These are phyloP conservation scores for Triticum timopheevii DNA, from an alignment of 176 grass and related monocot genomes.

Conservation along the genomic window DNA sequence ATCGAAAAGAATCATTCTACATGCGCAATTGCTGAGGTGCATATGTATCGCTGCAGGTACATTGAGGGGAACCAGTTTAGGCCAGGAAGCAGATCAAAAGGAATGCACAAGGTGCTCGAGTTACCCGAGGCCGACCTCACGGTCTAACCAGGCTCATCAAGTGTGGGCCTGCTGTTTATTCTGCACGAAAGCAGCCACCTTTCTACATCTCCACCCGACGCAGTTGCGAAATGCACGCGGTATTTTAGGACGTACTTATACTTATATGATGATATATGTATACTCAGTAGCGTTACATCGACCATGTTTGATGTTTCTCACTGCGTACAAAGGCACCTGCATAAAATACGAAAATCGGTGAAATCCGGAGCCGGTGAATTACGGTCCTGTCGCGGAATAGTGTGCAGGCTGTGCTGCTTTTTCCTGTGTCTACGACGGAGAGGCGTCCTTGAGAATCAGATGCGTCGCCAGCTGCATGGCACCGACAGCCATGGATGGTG, in stretches of 20 bases:
- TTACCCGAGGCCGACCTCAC: constrained; percentile 69
- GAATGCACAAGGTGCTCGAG: constrained; percentile 87
- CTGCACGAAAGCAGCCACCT: background rate
- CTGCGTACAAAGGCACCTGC: background rate
- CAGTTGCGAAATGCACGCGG: background rate
- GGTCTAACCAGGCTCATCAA: constrained; percentile 41
- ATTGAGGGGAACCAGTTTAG: constrained; percentile 93
- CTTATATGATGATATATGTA: constrained; percentile 16
- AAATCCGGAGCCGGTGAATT: background rate
- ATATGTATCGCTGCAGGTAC: constrained; percentile 45
- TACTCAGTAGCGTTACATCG: background rate
- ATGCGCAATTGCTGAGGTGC: too few species aligned
- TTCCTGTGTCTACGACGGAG: constrained; percentile 18
- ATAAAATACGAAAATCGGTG: too few species aligned
- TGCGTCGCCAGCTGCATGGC: constrained; percentile 20
- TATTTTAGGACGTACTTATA: constrained; percentile 11
- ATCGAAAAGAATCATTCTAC: too few species aligned
- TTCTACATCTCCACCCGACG: constrained; percentile 15
- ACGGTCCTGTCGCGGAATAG: background rate
- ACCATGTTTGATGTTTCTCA: constrained; percentile 15
- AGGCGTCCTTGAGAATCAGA: constrained; percentile 3
- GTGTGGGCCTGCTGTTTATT: background rate
- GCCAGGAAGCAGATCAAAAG: constrained; percentile 75
- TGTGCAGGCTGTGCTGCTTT: constrained; percentile 6
- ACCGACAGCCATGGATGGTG: constrained; percentile 36